These are phyloP conservation scores for Trypanosoma mega DNA, from an alignment of 208 protist species.

Conservation along the genomic window DNA sequence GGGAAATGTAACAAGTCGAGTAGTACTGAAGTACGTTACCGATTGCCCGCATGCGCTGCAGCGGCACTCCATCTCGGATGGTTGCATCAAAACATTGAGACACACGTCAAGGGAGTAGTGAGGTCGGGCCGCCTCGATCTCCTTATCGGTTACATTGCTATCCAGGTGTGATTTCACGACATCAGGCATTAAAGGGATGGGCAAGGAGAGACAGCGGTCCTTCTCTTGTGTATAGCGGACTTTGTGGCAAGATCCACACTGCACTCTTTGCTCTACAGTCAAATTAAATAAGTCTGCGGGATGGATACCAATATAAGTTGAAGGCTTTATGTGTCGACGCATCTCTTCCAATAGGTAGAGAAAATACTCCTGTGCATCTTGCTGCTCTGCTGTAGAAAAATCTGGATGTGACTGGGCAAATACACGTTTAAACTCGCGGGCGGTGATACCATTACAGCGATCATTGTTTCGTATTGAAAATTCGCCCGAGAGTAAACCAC, in stretches of 20 bases:
- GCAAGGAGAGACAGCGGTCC: slow-evolving; percentile 87
- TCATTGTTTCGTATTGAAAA: slow-evolving; percentile 77
- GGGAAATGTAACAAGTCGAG: slow-evolving; percentile 76
- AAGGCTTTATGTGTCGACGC: slow-evolving; percentile 53
- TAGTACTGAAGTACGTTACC: slow-evolving; percentile 56
- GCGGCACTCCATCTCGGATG: slow-evolving; percentile 56
- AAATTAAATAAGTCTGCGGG: slow-evolving; percentile 72
- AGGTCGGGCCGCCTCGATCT: slow-evolving; percentile 54
- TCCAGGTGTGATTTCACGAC: slow-evolving; percentile 24
- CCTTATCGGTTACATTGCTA: slow-evolving; percentile 41
- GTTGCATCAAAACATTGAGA: slow-evolving; percentile 33
- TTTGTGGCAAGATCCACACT: slow-evolving; percentile 79
- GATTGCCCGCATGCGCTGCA: slow-evolving; percentile 60
- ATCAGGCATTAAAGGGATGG: slow-evolving; percentile 77
- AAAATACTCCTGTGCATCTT: slow-evolving; percentile 96
- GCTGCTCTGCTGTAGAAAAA: slow-evolving; percentile 94
- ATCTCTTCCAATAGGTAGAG: slow-evolving; percentile 91
- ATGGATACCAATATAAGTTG: slow-evolving; percentile 23
- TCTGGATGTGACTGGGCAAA: slow-evolving; percentile 93
- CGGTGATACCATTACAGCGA: slow-evolving; percentile 77
- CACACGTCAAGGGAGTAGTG: slow-evolving; percentile 64
- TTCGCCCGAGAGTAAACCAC: slow-evolving; percentile 90
- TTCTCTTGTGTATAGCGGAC: slow-evolving; percentile 88
- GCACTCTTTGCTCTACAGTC: slow-evolving; percentile 82
- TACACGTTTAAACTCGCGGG: slow-evolving; percentile 95